Base-by-base conservation (phyloP, 345 rosid species). In the Geranium brycei region DNA sequence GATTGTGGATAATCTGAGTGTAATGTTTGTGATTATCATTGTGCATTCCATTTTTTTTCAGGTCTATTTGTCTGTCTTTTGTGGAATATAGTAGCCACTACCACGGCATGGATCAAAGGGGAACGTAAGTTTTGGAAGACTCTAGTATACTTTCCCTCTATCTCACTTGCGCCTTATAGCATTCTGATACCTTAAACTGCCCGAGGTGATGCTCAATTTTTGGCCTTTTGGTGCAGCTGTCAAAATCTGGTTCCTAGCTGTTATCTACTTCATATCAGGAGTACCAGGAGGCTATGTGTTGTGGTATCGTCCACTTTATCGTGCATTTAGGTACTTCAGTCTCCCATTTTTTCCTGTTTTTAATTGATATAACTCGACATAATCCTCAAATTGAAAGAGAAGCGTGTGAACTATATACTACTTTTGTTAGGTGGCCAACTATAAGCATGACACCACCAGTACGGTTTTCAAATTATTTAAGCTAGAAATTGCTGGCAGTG, bases 221-320 rank as follows among this genome's bases (percentile, higher is more conserved):
- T 62, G 41, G 41, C 3, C 3, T 47, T 47, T 13, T 47, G 3
- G 11, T 47, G 53, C 71, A 95, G 99, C 83, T 61, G 96, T 84
- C 67, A 91, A 73, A 62, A 91, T 91, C 71, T 95, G 99, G 99
- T 87, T 95, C 76, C 96, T 95, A 62, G 84, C 97, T 12, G 3
- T 88, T 38, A 95, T 91, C 78, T 95, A 85, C 88, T 91, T 95
- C 87, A 78, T 91, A 75, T 35, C 89, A 0, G 96, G 96, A 74
- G 99, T 85, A 60, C 99, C 99, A 2, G 96, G 96, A 71, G 97
- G 80, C 70, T 95, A 95, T 72, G 82, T 88, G 53, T 65, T 82
- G 76, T 95, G 99, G 97, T 95, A 91, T 75, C 96, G 96, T 14
- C 99, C 97, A 51, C 90, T 95, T 47, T 95, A 90, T 77, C 91